phyloP scores from a whole-genome alignment of 2,329 filamentous ascomycete genomes.

The Stachybotrys chartarum region DNA sequence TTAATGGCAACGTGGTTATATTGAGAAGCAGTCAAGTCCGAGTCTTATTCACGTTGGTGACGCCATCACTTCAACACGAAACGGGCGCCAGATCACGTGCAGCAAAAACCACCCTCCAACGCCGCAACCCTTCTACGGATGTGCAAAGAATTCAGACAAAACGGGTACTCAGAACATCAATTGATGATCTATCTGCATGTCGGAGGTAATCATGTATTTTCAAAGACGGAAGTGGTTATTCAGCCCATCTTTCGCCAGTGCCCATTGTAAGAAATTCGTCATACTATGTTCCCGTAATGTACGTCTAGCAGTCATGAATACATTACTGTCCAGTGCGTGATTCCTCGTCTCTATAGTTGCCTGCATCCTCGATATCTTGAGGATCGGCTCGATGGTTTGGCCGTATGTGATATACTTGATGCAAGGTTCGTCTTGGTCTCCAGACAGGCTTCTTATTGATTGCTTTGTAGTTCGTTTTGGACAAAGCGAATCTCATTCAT shows the following conservation, averaged over 20 bases:
- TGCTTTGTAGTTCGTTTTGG: conserved; percentile 41
- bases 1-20: too few species aligned
- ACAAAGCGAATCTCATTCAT: conserved; percentile 41
- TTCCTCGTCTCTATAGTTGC: neutral
- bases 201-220: too few species aligned
- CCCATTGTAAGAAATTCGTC: neutral
- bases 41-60: neutral
- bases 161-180: too few species aligned
- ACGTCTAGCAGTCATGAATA: neutral
- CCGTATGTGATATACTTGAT: too few species aligned
- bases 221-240: neutral
- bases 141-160: too few species aligned
- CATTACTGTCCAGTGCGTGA: neutral
- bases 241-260: neutral
- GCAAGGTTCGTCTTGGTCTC: neutral
- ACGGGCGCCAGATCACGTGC: conserved; percentile 31
- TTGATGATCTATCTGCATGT: too few species aligned
- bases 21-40: too few species aligned
- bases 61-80: conserved; percentile 16
- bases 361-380: too few species aligned
- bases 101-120: neutral
- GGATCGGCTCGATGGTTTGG: too few species aligned
- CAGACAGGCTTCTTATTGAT: conserved; percentile 12
- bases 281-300: neutral
- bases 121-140: too few species aligned